A percentile compares a stretch with the other conserved stretches of the same genome.
phyloP scores from a whole-genome alignment of 129 eudicot species.

The Deinandra increscens region DNA sequence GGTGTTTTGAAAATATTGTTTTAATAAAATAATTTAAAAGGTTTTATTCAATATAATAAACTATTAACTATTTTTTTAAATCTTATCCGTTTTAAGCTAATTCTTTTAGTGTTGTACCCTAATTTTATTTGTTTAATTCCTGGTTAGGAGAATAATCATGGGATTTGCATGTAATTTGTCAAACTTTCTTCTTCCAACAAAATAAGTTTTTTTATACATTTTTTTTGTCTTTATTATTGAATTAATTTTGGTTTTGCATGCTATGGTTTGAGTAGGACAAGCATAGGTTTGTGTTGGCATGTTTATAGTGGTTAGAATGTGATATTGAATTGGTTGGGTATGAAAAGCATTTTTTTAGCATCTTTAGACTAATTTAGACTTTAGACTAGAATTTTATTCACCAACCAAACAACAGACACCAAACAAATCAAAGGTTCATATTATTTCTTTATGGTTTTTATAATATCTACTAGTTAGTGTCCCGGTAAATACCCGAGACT shows the following conservation, averaged over 20 bases:
- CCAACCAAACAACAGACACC: too few relatives aligned
- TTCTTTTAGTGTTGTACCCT: not conserved
- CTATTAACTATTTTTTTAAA: not conserved
- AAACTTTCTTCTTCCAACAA: slow-evolving; percentile 9
- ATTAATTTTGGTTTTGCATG: not conserved
- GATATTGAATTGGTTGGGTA: not conserved
- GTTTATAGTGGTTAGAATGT: slow-evolving; percentile 12
- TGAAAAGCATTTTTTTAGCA: too few relatives aligned
- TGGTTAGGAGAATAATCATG: slow-evolving; percentile 24
- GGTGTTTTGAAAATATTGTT: not conserved
- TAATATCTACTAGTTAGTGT: too few relatives aligned
- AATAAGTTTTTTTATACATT: slow-evolving; percentile 4
- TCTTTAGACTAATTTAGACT: too few relatives aligned
- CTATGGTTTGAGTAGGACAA: not conserved
- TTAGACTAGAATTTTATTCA: too few relatives aligned
- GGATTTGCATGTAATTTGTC: slow-evolving; percentile 31
- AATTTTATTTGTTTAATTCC: not conserved
- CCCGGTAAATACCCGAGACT: too few relatives aligned
- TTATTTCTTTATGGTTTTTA: too few relatives aligned
- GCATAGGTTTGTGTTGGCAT: not conserved
- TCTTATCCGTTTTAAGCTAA: not conserved
- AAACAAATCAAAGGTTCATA: too few relatives aligned
- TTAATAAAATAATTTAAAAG: not conserved
- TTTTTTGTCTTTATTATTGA: not conserved
- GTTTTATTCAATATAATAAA: not conserved